phyloP scores from a whole-genome alignment of 768 basidiomycete species.

The Lactarius tabidus region DNA sequence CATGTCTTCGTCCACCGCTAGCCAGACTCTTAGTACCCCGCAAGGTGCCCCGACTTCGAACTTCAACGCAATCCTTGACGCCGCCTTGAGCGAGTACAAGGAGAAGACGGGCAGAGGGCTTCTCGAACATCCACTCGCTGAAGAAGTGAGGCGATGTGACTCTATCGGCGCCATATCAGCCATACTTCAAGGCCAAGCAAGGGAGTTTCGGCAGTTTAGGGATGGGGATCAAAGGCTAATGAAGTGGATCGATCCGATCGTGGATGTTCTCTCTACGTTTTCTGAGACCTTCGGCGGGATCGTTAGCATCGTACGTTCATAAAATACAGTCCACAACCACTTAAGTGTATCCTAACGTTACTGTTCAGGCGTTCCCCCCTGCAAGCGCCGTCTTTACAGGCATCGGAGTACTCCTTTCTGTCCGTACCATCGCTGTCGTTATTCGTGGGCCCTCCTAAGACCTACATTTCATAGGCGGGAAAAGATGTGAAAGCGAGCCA shows the following conservation, averaged over 20 bases:
- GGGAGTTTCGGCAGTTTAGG: background rate
- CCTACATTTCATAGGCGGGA: background rate
- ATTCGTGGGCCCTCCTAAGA: background rate
- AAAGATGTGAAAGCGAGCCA: background rate
- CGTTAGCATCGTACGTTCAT: background rate
- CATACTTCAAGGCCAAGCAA: background rate
- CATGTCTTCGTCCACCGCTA: background rate
- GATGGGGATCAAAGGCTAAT: background rate
- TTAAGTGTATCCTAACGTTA: background rate
- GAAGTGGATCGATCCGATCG: background rate
- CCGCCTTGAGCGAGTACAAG: background rate
- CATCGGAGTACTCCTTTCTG: slow-evolving; percentile 5
- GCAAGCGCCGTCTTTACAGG: background rate
- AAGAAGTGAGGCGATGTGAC: background rate
- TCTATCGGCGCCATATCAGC: background rate
- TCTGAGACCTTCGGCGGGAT: background rate
- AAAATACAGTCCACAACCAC: fast-evolving
- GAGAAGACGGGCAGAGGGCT: background rate
- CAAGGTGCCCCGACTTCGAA: background rate
- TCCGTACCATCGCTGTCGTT: background rate
- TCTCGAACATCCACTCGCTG: slow-evolving; percentile 1
- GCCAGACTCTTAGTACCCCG: no score
- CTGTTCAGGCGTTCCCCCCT: background rate
- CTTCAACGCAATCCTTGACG: background rate
- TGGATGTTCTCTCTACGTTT: slow-evolving; percentile 2